A percentile compares a stretch with the other conserved stretches of the same genome.
These are phyloP conservation scores for Dissophora globulifera DNA, from an alignment of 192 early-diverging fungal genomes.

Conservation along the genomic window DNA sequence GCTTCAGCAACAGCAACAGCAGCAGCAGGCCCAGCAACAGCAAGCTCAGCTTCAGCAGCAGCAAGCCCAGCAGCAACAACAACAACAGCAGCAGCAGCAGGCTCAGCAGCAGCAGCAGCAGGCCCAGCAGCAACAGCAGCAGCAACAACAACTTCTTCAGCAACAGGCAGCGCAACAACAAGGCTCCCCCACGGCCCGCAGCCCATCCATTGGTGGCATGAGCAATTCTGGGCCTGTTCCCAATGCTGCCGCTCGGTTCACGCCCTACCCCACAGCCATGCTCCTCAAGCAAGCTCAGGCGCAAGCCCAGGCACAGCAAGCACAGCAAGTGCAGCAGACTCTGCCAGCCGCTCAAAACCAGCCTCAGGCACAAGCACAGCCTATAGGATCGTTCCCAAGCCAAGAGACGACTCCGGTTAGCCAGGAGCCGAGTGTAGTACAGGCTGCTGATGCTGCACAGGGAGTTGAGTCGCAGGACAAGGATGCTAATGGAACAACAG, in stretches of 20 bases:
- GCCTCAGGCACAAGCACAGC: slow-evolving; percentile 13
- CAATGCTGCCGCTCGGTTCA: slow-evolving; percentile 28
- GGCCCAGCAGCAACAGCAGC: slow-evolving; percentile 25
- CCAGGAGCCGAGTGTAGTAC: background rate
- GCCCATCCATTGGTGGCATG: slow-evolving; percentile 13
- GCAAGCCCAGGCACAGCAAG: slow-evolving; percentile 20
- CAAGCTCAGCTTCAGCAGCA: slow-evolving; percentile 29
- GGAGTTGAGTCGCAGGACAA: background rate
- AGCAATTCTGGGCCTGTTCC: slow-evolving; percentile 11
- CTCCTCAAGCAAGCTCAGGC: slow-evolving; percentile 40
- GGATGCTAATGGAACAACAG: background rate
- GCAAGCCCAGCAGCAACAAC: slow-evolving; percentile 13
- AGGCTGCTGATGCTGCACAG: background rate
- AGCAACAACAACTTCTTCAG: slow-evolving; percentile 22
- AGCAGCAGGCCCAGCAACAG: slow-evolving; percentile 31
- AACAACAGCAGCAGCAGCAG: slow-evolving; percentile 20
- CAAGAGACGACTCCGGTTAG: background rate
- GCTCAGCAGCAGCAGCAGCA: slow-evolving; percentile 18
- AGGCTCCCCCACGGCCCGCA: slow-evolving; percentile 12
- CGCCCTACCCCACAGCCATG: slow-evolving; percentile 43
- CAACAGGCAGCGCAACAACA: slow-evolving; percentile 28
- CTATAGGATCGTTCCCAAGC: background rate
- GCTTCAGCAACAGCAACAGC: slow-evolving; percentile 21
- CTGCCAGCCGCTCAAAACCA: slow-evolving; percentile 14
- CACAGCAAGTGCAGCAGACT: slow-evolving; percentile 2